These are phyloP conservation scores for Straminergon stramineum DNA, from an alignment of 225 moss, liverwort and hornwort species.

Conservation along the genomic window DNA sequence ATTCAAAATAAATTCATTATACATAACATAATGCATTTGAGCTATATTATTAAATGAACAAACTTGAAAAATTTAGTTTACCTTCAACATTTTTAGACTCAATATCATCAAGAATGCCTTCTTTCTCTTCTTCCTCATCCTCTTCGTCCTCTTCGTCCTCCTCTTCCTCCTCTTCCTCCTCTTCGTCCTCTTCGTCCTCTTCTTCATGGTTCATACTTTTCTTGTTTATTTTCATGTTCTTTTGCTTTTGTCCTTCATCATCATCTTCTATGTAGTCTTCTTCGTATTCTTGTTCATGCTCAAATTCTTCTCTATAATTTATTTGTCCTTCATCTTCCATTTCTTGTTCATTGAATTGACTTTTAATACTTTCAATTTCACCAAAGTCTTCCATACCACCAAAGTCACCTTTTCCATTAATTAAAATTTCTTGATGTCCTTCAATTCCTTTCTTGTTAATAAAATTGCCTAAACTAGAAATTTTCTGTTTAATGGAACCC, in stretches of 20 bases:
- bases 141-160: background rate
- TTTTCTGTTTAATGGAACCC: background rate
- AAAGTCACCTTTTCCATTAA: background rate
- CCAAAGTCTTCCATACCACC: background rate
- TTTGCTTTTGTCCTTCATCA: background rate
- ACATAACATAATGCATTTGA: background rate
- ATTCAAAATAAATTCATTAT: background rate
- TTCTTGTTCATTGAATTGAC: background rate
- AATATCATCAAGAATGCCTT: background rate
- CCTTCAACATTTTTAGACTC: background rate
- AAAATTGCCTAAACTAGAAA: no score
- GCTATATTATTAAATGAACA: background rate
- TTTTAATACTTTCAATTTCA: background rate
- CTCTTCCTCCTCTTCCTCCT: rapidly evolving
- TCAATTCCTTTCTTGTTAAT: background rate
- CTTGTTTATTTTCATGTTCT: background rate
- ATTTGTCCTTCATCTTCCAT: background rate
- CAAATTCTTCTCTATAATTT: background rate
- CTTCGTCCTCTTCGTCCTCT: background rate
- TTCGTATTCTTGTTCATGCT: background rate
- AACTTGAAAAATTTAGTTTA: background rate
- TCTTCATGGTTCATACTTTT: background rate
- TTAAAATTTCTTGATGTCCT: background rate
- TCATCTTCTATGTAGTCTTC: background rate
- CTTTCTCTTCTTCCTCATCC: background rate